Evolutionary conservation across 1,139 yeast species (phyloP), one percentile per base, ranked within the genome.

Genomic region (Nakaseomyces nivariensis): DNA sequence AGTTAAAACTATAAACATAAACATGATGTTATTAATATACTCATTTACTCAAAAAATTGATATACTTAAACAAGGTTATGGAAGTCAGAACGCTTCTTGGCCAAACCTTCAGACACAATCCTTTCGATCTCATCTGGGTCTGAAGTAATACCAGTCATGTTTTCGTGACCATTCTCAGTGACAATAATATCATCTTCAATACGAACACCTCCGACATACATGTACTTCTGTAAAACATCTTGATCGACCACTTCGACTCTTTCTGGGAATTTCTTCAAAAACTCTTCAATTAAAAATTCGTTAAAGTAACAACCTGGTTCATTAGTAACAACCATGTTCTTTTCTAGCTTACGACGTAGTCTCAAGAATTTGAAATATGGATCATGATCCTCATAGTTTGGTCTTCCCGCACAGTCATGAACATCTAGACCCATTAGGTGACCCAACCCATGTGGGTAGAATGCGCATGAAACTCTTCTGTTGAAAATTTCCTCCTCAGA

Each of bases 221-320:
- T 79, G 68, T 89, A 92, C 63, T 79, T 81, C 51, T 85, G 81
- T 56, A 92, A 73, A 1, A 84, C 80, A 0, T 78, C 80, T 56
- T 68, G 67, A 62, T 88, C 75, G 54, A 92, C 82, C 66, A 71
- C 87, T 61, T 81, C 79, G 38, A 72, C 62, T 59, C 79, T 79
- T 37, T 72, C 69, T 3, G 80, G 78, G 56, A 82, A 78, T 51
- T 78, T 72, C 11, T 54, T 54, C 58, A 85, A 69, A 3, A 79
- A 77, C 36, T 83, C 80, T 51, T 85, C 80, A 49, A 92, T 74
- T 62, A 90, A 72, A 61, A 82, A 87, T 38, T 90, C 87, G 48
- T 92, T 85, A 69, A 92, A 92, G 67, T 92, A 92, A 56, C 85
- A 76, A 41, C 98, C 98, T 4, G 98, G 98, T 67, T 92, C 98